Conservation (phyloP, 2,329 filamentous ascomycete genomes). For the Pseudocercospora crystallina region DNA sequence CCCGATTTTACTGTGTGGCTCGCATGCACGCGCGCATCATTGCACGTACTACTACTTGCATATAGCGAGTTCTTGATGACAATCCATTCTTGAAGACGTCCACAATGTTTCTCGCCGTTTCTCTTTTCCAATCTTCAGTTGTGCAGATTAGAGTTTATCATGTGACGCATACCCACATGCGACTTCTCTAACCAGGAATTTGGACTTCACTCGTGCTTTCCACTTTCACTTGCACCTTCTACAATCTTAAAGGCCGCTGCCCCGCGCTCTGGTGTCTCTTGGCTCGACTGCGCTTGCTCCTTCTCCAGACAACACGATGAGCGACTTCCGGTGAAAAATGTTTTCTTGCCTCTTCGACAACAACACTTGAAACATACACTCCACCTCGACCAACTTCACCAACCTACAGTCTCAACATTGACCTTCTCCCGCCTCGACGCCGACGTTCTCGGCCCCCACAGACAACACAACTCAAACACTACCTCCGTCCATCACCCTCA, state of each 20-base stretch:
- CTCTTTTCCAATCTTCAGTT: not conserved
- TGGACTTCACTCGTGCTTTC: not conserved
- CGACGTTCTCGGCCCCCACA: not conserved
- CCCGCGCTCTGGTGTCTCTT: too few species aligned
- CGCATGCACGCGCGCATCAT: not conserved
- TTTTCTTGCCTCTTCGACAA: not conserved
- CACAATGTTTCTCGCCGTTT: too few species aligned
- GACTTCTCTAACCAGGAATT: not conserved
- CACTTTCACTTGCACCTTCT: not conserved
- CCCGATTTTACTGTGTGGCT: not conserved
- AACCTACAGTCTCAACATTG: not conserved
- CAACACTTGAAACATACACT: too few species aligned
- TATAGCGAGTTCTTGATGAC: too few species aligned
- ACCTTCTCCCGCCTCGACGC: not conserved
- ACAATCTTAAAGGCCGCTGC: not conserved
- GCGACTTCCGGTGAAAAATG: not conserved
- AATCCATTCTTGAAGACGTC: too few species aligned
- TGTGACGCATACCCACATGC: not conserved
- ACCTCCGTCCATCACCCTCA: not conserved
- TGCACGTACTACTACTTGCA: not conserved
- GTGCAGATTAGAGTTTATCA: not conserved
- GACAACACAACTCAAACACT: not conserved
- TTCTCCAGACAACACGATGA: too few species aligned
- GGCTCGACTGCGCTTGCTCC: too few species aligned
- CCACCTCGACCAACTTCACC: not conserved